Evolutionary conservation across 352 stramenopile genomes (phyloP).

Genomic region (Phytopythium cucurbitacearum): DNA sequence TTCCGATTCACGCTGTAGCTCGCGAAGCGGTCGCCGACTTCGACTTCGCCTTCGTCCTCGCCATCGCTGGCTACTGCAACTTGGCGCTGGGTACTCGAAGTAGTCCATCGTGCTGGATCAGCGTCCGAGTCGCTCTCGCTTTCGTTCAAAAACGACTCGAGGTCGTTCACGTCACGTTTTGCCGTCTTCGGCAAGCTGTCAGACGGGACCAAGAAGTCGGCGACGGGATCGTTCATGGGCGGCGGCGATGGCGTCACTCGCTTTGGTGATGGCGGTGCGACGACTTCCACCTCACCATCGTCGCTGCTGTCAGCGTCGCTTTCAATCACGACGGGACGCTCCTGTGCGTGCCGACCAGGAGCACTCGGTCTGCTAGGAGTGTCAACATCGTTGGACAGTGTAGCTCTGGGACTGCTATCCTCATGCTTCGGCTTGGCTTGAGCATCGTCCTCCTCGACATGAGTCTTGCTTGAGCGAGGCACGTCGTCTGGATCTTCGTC

Average conservation of each 20-base stretch:
- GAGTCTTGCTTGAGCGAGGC: too few species aligned
- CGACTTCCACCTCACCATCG: background rate
- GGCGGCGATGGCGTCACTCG: constrained; percentile 8
- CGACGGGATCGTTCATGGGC: background rate
- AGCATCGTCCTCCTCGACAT: too few species aligned
- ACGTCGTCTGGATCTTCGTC: background rate
- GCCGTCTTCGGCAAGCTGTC: background rate
- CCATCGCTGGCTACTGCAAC: constrained; percentile 22
- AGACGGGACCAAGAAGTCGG: background rate
- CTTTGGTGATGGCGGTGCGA: background rate
- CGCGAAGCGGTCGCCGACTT: constrained; percentile 29
- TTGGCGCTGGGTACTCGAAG: background rate
- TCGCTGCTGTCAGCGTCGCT: constrained; percentile 24
- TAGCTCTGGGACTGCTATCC: too few species aligned
- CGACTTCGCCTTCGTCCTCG: constrained; percentile 26
- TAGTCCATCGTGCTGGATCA: background rate
- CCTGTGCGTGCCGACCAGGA: background rate
- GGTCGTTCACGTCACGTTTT: constrained; percentile 21
- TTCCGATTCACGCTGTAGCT: constrained; percentile 46
- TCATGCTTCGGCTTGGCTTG: too few species aligned
- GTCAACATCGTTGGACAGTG: too few species aligned
- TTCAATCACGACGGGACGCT: constrained; percentile 12
- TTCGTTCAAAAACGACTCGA: constrained; percentile 65
- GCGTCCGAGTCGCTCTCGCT: constrained; percentile 52
- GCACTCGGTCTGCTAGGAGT: too few species aligned